Evolutionary conservation across 2,329 filamentous ascomycete genomes (phyloP), one percentile per base, ranked within the genome.

Genomic region (Epicoccum nigrum): DNA sequence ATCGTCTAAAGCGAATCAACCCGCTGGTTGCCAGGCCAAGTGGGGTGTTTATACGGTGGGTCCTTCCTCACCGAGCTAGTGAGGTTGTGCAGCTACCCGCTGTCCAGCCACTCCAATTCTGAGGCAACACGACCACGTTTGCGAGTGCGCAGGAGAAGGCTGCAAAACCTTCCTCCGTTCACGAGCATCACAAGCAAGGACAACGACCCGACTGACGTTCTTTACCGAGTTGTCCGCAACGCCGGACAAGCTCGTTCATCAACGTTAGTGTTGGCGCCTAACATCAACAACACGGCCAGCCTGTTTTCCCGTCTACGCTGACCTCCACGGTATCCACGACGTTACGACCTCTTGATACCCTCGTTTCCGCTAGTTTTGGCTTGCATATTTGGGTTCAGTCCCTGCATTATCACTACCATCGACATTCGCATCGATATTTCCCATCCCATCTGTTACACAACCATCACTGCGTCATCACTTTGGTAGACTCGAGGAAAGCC

Each of bases 191-290:
- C n/a, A n/a, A 51, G 59, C 57, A 49, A 51, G 44, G 46, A 46
- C 58, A 55, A 51, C 57, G 57, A 58, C 58, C 55, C 58, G 58
- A 63, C 60, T 64, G 65, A 59, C 57, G 52, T 56, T 51, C 59
- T 53, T 43, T 60, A 53, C 50, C 52, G 62, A 66, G 65, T 64
- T 67, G 64, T 70, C 67, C 67, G 65, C 63, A 55, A 34, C 54
- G 61, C 47, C 63, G 66, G 68, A 59, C 67, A 63, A 64, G 69
- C 65, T 69, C 66, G 53, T 54, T 57, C 40, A 48, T 42, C 21
- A 50, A 45, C 52, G 50, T 45, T 59, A 39, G 44, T 51, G 50
- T 45, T 59, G 37, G 47, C 59, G 46, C 54, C 46, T 45, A 45
- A 57, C 47, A 25, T 39, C 44, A 28, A 44, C 20, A 60, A 58